Base-by-base conservation (phyloP, 2,329 filamentous ascomycete genomes). In the Epichloe glyceriae region DNA sequence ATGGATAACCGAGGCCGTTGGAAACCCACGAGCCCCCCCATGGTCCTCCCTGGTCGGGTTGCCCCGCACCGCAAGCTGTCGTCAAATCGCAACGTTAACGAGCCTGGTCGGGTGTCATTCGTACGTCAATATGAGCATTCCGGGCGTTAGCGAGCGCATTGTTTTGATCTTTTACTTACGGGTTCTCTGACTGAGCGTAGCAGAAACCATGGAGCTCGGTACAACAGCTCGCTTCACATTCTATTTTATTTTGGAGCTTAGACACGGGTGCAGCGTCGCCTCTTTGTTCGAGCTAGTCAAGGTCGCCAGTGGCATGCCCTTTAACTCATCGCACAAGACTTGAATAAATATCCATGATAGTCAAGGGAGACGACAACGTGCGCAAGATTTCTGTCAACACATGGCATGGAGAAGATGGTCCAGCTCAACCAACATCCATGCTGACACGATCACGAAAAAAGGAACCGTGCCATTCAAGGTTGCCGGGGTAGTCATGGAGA, bases 1-100 rank as follows among this genome's bases (percentile, higher is more conserved):
- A 38, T 19, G 34, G 33, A 44, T 15, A 17, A 26, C 47, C 38
- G 30, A 49, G 47, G n/a, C 35, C 11, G 30, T 19, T 26, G 15
- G n/a, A 37, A 35, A 35, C 44, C 34, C 22, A n/a, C 37, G 41
- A 26, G 17, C 37, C 14, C 22, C n/a, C 22, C 15, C 30, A 19
- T 4, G 14, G n/a, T 37, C 49, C 10, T 30, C 49, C 49, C 30
- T 30, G 30, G 30, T 30, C 30, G 30, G 30, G 8, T 30, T 33
- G 45, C 22, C 22, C 45, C 34, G 45, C 50, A 39, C 50, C 50
- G 22, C 50, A 51, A 42, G 44, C 30, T 42, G 33, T 47, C 40
- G 44, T 37, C 45, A 51, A 45, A 47, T 47, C 5, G 20, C 15
- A n/a, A 11, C 5, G 26, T 30, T 10, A n/a, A 5, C 5, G 22